Conservation (phyloP, 2,329 filamentous ascomycete species). For the Botrytis squamosa region DNA sequence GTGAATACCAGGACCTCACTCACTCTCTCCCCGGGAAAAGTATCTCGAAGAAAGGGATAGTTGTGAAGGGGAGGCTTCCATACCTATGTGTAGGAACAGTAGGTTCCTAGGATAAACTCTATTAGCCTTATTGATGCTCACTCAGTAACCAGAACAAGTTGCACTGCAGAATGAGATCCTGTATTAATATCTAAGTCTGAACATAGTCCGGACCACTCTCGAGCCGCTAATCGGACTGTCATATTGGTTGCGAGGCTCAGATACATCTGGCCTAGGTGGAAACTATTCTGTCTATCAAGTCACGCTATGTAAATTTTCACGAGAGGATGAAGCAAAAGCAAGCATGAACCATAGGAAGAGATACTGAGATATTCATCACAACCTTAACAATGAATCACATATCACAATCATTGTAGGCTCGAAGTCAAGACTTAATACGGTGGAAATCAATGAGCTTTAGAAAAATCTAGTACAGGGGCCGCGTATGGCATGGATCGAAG, state of each 20-base stretch:
- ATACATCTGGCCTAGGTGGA: not conserved
- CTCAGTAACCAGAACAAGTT: not conserved
- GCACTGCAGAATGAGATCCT: not conserved
- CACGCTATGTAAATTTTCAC: not conserved
- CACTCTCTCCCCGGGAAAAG: too few relatives aligned
- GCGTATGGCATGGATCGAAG: not conserved
- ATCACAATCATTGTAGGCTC: not conserved
- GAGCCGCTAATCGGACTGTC: not conserved
- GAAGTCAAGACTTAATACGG: not conserved
- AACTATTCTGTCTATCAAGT: not conserved
- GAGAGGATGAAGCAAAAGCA: not conserved
- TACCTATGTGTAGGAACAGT: not conserved
- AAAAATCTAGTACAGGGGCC: not conserved
- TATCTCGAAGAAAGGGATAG: too few relatives aligned
- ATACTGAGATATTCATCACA: not conserved
- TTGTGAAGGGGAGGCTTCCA: not conserved
- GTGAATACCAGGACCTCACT: too few relatives aligned
- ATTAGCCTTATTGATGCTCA: not conserved
- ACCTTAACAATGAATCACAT: not conserved
- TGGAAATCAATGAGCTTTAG: not conserved
- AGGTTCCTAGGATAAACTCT: not conserved
- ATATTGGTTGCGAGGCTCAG: not conserved
- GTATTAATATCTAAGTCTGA: not conserved
- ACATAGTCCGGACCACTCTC: not conserved
- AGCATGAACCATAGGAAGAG: not conserved